Base-by-base conservation (phyloP, 306 rosid genomes). In the Vigna mungo region DNA sequence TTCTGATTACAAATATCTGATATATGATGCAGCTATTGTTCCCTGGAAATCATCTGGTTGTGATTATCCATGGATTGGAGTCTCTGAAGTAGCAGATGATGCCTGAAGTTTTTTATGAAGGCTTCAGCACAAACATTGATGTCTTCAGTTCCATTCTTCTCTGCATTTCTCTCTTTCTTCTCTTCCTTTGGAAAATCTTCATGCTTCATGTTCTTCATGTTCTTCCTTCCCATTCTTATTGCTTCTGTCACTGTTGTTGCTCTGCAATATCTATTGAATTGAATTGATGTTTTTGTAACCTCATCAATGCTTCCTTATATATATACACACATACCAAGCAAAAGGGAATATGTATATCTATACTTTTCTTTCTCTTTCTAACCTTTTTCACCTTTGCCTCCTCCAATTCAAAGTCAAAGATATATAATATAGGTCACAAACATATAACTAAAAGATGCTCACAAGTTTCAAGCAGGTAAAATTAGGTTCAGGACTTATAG, bases 101-200 rank as follows among this genome's bases (percentile, higher is more conserved):
- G 84, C 86, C 96, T 86, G 88, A 94, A 94, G 71, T 90, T 92
- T 85, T 89, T 86, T 84, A 94, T 94, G 84, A 89, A 94, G 5
- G 91, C 92, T 9, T 92, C 98, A 2, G 97, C 96, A 39, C 96
- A 88, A 60, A 81, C 90, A 18, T 94, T 82, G 27, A 94, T 84
- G 44, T 94, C 97, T 75, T 85, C 85, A 9, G 88, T 80, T 23
- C 83, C 68, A 83, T 83, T 83, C 55, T 84, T 88, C 88, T 92
- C 96, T 7, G 81, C 66, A 75, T 87, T 82, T 4, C 3, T 14
- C 51, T 83, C 84, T 47, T 81, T 80, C 80, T 72, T 85, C 74
- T 68, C 81, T 61, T 75, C 82, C 14, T 61, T 21, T 30, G 48
- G 49, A 78, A 58, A 58, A 58, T 25, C 11, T 68, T 78, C 47